A percentile compares a stretch with the other conserved stretches of the same genome.
These are phyloP conservation scores for Gossypium laxum DNA, from an alignment of 441 rosid genomes.

Conservation along the genomic window DNA sequence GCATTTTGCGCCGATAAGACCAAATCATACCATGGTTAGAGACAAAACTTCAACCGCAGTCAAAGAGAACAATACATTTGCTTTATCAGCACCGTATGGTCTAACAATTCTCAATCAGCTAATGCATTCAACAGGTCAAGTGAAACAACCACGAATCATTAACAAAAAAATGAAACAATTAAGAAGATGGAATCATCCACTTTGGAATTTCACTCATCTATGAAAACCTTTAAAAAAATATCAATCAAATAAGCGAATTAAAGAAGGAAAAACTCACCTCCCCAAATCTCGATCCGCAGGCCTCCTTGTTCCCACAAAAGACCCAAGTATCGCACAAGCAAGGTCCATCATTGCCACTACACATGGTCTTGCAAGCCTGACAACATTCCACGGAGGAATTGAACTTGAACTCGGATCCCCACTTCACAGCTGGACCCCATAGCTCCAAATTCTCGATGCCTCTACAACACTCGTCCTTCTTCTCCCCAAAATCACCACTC, in stretches of 20 bases:
- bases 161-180: neutral
- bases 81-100: no score
- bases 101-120: neutral
- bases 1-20: no score
- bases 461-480: slow-evolving; percentile 48
- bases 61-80: no score
- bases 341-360: slow-evolving; percentile 71
- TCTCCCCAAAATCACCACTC: slow-evolving; percentile 10
- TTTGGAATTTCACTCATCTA: neutral
- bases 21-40: no score
- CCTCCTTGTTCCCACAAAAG: slow-evolving; percentile 57
- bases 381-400: slow-evolving; percentile 64
- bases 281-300: slow-evolving; percentile 76
- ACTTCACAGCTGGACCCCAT: slow-evolving; percentile 90
- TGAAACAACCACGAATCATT: neutral
- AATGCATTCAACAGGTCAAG: neutral
- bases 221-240: neutral
- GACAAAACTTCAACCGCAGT: no score
- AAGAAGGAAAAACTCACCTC: slow-evolving; percentile 44
- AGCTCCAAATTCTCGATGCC: slow-evolving; percentile 78
- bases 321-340: slow-evolving; percentile 95
- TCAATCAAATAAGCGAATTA: neutral
- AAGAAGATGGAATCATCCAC: neutral
- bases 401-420: slow-evolving; percentile 84
- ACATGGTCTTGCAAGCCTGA: slow-evolving; percentile 78